These are phyloP conservation scores for Starmerella vaccinii DNA, from an alignment of 805 yeast genomes.

Conservation along the genomic window DNA sequence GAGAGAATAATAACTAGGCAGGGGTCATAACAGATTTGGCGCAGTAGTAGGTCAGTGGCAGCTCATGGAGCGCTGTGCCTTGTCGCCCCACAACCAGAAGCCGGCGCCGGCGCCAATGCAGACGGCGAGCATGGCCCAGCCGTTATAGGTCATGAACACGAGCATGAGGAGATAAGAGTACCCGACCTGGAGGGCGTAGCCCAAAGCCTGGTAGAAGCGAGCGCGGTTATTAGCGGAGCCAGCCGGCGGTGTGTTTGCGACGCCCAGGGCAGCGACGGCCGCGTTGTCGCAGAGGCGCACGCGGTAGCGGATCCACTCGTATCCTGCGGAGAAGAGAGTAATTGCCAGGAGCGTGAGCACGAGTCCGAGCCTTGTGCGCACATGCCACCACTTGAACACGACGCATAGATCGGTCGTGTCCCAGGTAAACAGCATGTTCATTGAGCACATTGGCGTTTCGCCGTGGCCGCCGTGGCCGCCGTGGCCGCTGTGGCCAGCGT, in stretches of 20 bases:
- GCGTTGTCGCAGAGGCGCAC: slow-evolving; percentile 21
- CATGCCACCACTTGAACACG: slow-evolving; percentile 72
- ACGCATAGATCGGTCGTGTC: slow-evolving; percentile 63
- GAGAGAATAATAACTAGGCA: too few relatives aligned
- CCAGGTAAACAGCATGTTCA: slow-evolving; percentile 66
- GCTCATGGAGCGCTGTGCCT: slow-evolving; percentile 23
- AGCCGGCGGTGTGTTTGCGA: slow-evolving; percentile 5
- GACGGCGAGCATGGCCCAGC: slow-evolving; percentile 72
- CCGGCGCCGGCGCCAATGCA: slow-evolving; percentile 65
- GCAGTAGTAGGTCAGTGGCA: slow-evolving; percentile 20
- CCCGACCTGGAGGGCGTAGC: slow-evolving; percentile 26
- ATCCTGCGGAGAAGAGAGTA: slow-evolving; percentile 42
- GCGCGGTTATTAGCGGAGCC: neutral
- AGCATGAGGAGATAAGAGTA: slow-evolving; percentile 49
- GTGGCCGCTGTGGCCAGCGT: slow-evolving; percentile 15
- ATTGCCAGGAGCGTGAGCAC: slow-evolving; percentile 44
- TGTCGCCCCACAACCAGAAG: slow-evolving; percentile 44
- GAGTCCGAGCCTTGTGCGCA: slow-evolving; percentile 43
- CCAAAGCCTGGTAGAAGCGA: slow-evolving; percentile 18
- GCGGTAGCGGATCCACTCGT: slow-evolving; percentile 45
- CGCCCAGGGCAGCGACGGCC: neutral
- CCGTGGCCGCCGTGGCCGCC: slow-evolving; percentile 22
- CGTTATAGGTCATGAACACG: slow-evolving; percentile 74
- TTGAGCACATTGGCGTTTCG: slow-evolving; percentile 19
- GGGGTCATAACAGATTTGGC: neutral